Base-by-base conservation (phyloP, 148 eudicot species). In the Spergularia bocconei region DNA sequence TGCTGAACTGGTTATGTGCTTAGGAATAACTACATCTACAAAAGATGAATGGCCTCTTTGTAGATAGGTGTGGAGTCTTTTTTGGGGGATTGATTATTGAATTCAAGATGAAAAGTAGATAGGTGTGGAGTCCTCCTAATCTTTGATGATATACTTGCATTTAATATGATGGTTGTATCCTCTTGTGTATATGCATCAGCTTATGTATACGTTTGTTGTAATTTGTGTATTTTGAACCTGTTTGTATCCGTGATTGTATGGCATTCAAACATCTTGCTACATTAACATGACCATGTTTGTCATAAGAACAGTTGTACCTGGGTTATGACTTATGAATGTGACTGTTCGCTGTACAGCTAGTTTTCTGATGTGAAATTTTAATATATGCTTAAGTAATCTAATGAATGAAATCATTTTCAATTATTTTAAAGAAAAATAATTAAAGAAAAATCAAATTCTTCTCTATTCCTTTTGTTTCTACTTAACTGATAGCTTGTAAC, bases 91-190 rank as follows among this genome's bases (percentile, higher is more conserved):
- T 15, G 15, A 44, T 60, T 60, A 20, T 72, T 72, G n/a, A 12
- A 61, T 48, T 17, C 13, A 62, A 74, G n/a, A 60, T 16, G 74
- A 61, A 59, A 48, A 58, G 4, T 50, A 4, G 74, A 63, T 71
- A 56, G 25, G 50, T 56, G 3, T 21, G 50, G 33, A 17, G 21
- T 39, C 33, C 13, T 44, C 17, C 29, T 8, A 63, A 20, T 12
- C 59, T 55, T 65, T 4, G 9, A 9, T 38, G 60, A n/a, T 25
- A 13, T 19, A 17, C 4, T 6, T 36, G 29, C 33, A 52, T 13
- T 2, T 13, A 25, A 44, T 44, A 44, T 44, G 10, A 29, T 59
- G 33, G 36, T 13, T 60, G 3, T 60, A 60, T 60, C 23, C 36
- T 60, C 33, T 60, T 2, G 10, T 23, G 12, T 60, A 21, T 23